Evolutionary conservation across 2,329 filamentous ascomycete genomes (phyloP), one percentile per base, ranked within the genome.

Genomic region (Amylocarpus encephaloides): DNA sequence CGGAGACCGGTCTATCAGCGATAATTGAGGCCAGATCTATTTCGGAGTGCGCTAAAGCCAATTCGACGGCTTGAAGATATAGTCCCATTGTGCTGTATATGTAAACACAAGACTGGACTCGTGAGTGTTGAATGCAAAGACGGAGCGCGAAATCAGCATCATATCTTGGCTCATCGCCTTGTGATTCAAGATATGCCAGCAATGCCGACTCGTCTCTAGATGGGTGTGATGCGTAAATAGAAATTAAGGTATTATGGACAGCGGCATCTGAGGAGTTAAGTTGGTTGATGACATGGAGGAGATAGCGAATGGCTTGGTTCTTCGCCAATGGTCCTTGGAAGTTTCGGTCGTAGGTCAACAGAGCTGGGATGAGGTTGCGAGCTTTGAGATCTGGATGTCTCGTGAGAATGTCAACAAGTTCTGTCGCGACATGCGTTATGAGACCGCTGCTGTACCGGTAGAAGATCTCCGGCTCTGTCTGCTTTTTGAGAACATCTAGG

Each of bases 61-160:
- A 79, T 63, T 95, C 88, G 3, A 98, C 93, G 1, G 92, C 92
- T 67, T 94, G 88, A 15, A 88, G 79, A 65, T 95, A 96, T 67
- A 97, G 90, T 0, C 86, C 86, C 92, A 98, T 98, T 54, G 85
- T 87, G 49, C 87, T 95, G 73, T 97, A 98, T 55, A 98, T 96
- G 68, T 97, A 91, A 5, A 97, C 92, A 64, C 91, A 95, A 12
- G 89, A 94, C 56, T 95, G 83, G 1, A 96, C 91, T 40, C 93
- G 86, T 59, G 91, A 84, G 69, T 98, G 84, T 62, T 96, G 87
- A 58, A 98, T 97, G 70, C 93, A 98, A 11, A 97, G 78, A 11
- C 93, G 86, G 29, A 98, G 82, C 1, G 93, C 93, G 69, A 98
- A 98, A 68, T 98, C 93, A 2, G 89, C 88, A 65, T 98, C 93